These are phyloP conservation scores for Zasmidium angulare DNA, from an alignment of 2,329 filamentous ascomycete species.

Conservation along the genomic window DNA sequence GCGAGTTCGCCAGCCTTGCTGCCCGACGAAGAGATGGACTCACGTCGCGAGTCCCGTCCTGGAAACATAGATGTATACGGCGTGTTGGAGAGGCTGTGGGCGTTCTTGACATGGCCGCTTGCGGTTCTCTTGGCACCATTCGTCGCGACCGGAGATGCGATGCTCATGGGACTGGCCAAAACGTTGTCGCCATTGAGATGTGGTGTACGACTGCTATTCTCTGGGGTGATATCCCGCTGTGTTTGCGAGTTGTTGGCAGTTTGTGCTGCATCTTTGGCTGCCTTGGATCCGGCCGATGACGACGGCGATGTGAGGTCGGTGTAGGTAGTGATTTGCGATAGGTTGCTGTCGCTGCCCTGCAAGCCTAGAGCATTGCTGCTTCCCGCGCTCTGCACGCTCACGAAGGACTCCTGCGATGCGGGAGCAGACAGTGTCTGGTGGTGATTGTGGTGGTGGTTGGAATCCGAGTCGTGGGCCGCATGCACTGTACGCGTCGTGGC, in stretches of 20 bases:
- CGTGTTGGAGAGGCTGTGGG: conserved; percentile 40
- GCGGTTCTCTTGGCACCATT: conserved; percentile 72
- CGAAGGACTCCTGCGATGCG: conserved; percentile 32
- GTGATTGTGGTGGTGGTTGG: conserved; percentile 1
- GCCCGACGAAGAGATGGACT: conserved; percentile 65
- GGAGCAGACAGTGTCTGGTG: conserved; percentile 27
- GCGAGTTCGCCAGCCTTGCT: conserved; percentile 82
- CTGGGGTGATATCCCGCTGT: conserved; percentile 16
- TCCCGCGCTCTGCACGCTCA: conserved; percentile 26
- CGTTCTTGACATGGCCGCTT: conserved; percentile 70
- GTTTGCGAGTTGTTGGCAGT: conserved; percentile 4
- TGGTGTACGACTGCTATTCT: conserved; percentile 19
- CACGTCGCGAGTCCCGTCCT: conserved; percentile 60
- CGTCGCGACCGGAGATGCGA: conserved; percentile 39
- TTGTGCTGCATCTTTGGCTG: conserved; percentile 8
- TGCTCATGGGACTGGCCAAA: conserved; percentile 40
- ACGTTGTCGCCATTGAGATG: conserved; percentile 23
- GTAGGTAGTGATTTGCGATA: conserved; percentile 32
- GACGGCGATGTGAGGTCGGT: conserved; percentile 32
- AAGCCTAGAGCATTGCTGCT: conserved; percentile 22
- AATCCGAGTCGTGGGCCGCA: conserved; percentile 4
- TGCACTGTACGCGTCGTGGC: conserved; percentile 27
- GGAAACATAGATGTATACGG: conserved; percentile 33
- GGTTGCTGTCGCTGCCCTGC: conserved; percentile 27
- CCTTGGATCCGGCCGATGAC: conserved; percentile 16